These are phyloP conservation scores for Yarrowia yakushimensis DNA, from an alignment of 805 yeast genomes.

Conservation along the genomic window DNA sequence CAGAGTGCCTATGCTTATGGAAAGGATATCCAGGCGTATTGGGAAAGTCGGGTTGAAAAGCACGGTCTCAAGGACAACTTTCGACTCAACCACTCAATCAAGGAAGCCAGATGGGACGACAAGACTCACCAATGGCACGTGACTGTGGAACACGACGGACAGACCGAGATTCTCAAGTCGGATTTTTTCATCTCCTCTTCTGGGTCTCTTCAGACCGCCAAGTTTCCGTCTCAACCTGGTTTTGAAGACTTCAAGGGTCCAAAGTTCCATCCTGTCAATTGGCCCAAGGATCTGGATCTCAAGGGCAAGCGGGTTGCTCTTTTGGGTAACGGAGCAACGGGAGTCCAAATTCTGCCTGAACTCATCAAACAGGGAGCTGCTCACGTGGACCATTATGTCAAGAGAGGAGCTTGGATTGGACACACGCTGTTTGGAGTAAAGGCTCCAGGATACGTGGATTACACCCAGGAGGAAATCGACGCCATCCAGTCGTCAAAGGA, in stretches of 20 bases:
- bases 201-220: constrained; percentile 35
- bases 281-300: constrained; percentile 34
- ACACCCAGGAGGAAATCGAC: constrained; percentile 27
- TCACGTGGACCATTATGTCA: constrained; percentile 18
- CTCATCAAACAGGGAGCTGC: constrained; percentile 28
- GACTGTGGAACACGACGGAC: constrained; percentile 5
- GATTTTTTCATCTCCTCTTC: constrained; percentile 33
- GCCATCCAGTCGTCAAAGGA: constrained; percentile 27
- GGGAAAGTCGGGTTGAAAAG: constrained; percentile 31
- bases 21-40: constrained; percentile 31
- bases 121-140: constrained; percentile 4
- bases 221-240: constrained; percentile 35
- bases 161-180: constrained; percentile 27
- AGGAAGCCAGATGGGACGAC: constrained; percentile 28
- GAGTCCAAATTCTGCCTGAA: constrained; percentile 35
- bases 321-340: constrained; percentile 40
- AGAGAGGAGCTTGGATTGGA: constrained; percentile 2
- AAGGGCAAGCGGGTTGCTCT: constrained; percentile 36
- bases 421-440: constrained; percentile 28
- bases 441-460: constrained; percentile 27
- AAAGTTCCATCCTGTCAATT: constrained; percentile 37
- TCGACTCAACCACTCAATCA: constrained; percentile 28
- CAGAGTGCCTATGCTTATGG: constrained; percentile 31
- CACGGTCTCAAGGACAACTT: constrained; percentile 31
- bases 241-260: constrained; percentile 34